Base-by-base conservation (phyloP, 176 grass and related monocot species). In the Paspalum vaginatum region DNA sequence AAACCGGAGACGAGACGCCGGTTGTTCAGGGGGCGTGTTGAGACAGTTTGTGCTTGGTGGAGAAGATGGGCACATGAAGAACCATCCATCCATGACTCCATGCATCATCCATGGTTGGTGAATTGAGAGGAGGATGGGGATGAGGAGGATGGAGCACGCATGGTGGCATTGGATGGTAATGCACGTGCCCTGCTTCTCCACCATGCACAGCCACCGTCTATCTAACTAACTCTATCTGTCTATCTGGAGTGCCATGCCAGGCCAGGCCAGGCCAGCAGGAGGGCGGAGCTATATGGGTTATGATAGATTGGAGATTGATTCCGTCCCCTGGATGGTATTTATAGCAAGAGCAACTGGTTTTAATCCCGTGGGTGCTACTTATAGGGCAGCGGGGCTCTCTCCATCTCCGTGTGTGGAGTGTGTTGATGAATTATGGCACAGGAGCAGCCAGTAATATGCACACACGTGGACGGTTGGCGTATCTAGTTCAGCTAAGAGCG, bases 111-210 rank as follows among this genome's bases (percentile, higher is more conserved):
- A 17, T n/a, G n/a, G 24, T 20, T 72, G 63, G 42, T 13, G 39
- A 77, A 24, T 57, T 64, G 41, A 37, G 57, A 38, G 14, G 41
- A 57, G 50, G 42, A 16, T 6, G 12, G 15, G 4, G 40, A 20
- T 38, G 17, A 16, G 6, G 12, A n/a, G 4, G 40, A 20, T 38
- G 17, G 75, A 63, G 39, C 22, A 16, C 15, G 69, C 17, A 54
- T 40, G 71, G 58, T 16, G 72, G 21, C 74, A 81, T 38, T 55
- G 69, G 87, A 90, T 93, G 82, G 91, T 87, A 90, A 84, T 93
- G 87, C 91, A 93, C 91, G 91, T 93, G 91, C 87, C 91, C 91
- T 93, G 91, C 91, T 93, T 93, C 87, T 93, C 91, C 91, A 93
- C 87, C 91, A 68, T 74, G 91, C 91, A 90, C 83, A 89, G 16